Base-by-base conservation (phyloP, 768 basidiomycete species). In the Clathrus columnatus region DNA sequence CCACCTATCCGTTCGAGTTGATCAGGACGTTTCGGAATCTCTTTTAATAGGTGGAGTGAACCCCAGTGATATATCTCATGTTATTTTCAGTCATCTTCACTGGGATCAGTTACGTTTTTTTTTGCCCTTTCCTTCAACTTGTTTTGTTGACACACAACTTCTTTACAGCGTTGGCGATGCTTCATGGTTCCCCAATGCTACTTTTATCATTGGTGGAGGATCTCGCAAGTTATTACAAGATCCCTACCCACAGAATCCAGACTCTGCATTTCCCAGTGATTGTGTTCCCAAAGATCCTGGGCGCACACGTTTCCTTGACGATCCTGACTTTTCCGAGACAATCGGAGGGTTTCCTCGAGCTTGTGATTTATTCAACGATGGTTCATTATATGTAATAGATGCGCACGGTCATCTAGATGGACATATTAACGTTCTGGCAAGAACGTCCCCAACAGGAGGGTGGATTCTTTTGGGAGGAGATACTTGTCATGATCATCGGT, bases 381-480 rank as follows among this genome's bases (percentile, higher is more conserved):
- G 81, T 7, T 79, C 76, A 60, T 62, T 81, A 36, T 83, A 78
- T 60, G 70, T 83, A 59, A 62, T 83, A 56, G 76, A 83, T 59
- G 73, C 80, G 2, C 72, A 80, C 1, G 81, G 82, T 0, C 82
- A 83, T 62, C 61, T 80, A 27, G 64, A 68, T 1, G 82, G 82
- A 0, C 81, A 84, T 53, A 59, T 83, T 56, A 80, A 77, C 57
- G 57, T 77, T 29, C 72, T 81, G 10, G 78, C 70, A 5, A 77
- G 82, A 45, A 81, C 79, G 2, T 80, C 77, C n/a, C 53, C 73
- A 2, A 71, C 74, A 20, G 78, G 79, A 7, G 73, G 66, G 1
- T 83, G 82, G 81, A 68, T 83, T 16, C 76, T 73, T 58, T 69
- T 82, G 16, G 79, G 69, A 2, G 80, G 76, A 0, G 81, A 83